Percentiles rank a stretch among this genome's conserved stretches.
Evolutionary conservation across 2,329 filamentous ascomycete genomes (phyloP).

Genomic region (Claviceps pazoutovae): DNA sequence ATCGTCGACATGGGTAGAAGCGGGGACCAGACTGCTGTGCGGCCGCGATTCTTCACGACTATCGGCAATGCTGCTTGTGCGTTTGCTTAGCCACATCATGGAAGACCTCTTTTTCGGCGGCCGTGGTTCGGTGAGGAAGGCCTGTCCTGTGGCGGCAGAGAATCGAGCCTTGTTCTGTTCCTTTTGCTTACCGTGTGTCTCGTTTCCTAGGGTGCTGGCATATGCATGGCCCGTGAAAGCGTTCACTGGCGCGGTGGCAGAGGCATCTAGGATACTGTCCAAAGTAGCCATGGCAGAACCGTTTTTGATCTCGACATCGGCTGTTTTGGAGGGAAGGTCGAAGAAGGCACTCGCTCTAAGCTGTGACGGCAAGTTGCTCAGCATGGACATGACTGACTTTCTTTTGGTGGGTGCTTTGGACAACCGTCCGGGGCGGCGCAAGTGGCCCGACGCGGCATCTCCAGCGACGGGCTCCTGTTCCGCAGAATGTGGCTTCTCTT

Average conservation of each 20-base stretch:
- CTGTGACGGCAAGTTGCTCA: slow-evolving; percentile 53
- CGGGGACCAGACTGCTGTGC: slow-evolving; percentile 13
- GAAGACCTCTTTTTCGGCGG: slow-evolving; percentile 33
- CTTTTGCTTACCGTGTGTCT: slow-evolving; percentile 55
- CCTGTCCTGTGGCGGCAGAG: slow-evolving; percentile 14
- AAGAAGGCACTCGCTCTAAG: slow-evolving; percentile 87
- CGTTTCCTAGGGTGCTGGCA: slow-evolving; percentile 58
- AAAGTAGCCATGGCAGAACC: slow-evolving; percentile 80
- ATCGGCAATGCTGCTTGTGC: slow-evolving; percentile 17
- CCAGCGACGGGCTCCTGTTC: slow-evolving; percentile 8
- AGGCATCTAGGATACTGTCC: slow-evolving; percentile 84
- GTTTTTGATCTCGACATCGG: slow-evolving; percentile 47
- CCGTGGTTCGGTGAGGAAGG: slow-evolving; percentile 12
- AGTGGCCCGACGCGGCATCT: slow-evolving; percentile 10
- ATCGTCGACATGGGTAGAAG: slow-evolving; percentile 7
- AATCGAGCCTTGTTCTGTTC: slow-evolving; percentile 28
- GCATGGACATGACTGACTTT: slow-evolving; percentile 18
- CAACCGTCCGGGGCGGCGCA: slow-evolving; percentile 21
- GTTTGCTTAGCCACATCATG: slow-evolving; percentile 33
- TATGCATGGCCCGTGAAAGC: slow-evolving; percentile 86
- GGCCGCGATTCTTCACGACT: slow-evolving; percentile 15
- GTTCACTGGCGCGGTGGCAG: slow-evolving; percentile 71
- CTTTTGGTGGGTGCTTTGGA: slow-evolving; percentile 18
- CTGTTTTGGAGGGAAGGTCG: slow-evolving; percentile 46
- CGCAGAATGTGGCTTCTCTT: slow-evolving; percentile 1